A percentile compares a stretch with the other conserved stretches of the same genome.
phyloP scores from a whole-genome alignment of 2,329 filamentous ascomycete species.

The Eurotiales sp. region DNA sequence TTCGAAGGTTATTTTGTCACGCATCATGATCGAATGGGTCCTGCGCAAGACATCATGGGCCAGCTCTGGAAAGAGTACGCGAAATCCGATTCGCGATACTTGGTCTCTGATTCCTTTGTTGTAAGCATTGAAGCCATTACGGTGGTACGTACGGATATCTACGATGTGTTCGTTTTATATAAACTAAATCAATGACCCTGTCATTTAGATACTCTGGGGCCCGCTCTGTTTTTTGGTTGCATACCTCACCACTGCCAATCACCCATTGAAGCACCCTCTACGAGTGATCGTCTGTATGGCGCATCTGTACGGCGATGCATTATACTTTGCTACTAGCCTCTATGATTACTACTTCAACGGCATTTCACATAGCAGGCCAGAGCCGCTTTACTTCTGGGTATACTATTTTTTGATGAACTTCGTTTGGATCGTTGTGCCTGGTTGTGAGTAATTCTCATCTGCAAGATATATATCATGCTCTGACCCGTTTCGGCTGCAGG shows the following conservation, averaged over 20 bases:
- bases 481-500: slow-evolving; percentile 3
- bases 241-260: slow-evolving; percentile 50
- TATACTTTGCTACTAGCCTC: slow-evolving; percentile 62
- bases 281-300: slow-evolving; percentile 60
- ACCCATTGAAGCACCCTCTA: slow-evolving; percentile 56
- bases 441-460: slow-evolving; percentile 41
- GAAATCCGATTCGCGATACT: slow-evolving; percentile 79
- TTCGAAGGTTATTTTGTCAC: slow-evolving; percentile 83
- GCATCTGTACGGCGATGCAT: slow-evolving; percentile 61
- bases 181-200: background rate
- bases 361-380: slow-evolving; percentile 57
- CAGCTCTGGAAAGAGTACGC: slow-evolving; percentile 94
- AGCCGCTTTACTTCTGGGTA: slow-evolving; percentile 62
- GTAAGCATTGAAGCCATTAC: slow-evolving; percentile 85
- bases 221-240: slow-evolving; percentile 58
- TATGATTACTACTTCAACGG: slow-evolving; percentile 57
- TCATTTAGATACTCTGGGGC: slow-evolving; percentile 54
- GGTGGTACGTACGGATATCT: slow-evolving; percentile 52
- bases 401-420: slow-evolving; percentile 65
- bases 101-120: slow-evolving; percentile 77
- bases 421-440: slow-evolving; percentile 63
- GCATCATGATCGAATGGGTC: slow-evolving; percentile 63
- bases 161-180: background rate
- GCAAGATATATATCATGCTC: background rate
- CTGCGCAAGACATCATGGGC: slow-evolving; percentile 68